Percentiles rank a stretch among this genome's conserved stretches.
Evolutionary conservation across 805 yeast genomes (phyloP).

Genomic region (Lipomyces yamadae): DNA sequence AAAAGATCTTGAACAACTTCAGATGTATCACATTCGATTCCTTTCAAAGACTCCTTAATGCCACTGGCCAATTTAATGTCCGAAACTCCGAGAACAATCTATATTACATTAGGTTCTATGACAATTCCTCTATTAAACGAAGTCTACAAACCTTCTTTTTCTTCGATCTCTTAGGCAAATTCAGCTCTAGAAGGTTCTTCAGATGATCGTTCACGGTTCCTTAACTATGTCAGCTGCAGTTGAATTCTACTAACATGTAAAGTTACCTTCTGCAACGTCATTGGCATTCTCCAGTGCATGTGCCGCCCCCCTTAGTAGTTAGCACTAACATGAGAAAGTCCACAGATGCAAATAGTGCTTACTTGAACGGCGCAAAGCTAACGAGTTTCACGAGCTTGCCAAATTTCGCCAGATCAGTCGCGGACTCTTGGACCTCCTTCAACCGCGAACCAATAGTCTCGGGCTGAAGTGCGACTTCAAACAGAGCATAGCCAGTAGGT

Average conservation of each 20-base stretch:
- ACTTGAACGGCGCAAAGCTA: conserved; percentile 93
- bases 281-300: conserved; percentile 98
- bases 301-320: conserved; percentile 75
- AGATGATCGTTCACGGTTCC: conserved; percentile 84
- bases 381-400: conserved; percentile 92
- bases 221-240: not conserved
- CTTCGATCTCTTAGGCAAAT: conserved; percentile 78
- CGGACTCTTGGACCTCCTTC: conserved; percentile 91
- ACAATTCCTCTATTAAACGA: not conserved
- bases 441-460: conserved; percentile 91
- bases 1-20: conserved; percentile 93
- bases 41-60: conserved; percentile 87
- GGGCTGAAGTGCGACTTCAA: conserved; percentile 90
- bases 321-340: not conserved
- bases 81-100: conserved; percentile 77
- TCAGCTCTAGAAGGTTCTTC: conserved; percentile 85
- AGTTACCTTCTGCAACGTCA: conserved; percentile 87
- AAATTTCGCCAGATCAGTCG: conserved; percentile 81
- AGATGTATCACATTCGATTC: conserved; percentile 85
- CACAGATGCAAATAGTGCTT: conserved; percentile 2
- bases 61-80: conserved; percentile 97
- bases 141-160: conserved; percentile 54
- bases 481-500: conserved; percentile 97
- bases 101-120: not conserved
- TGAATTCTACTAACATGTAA: not conserved